These are phyloP conservation scores for Jatropha curcas DNA, from an alignment of 345 rosid species.

Conservation along the genomic window DNA sequence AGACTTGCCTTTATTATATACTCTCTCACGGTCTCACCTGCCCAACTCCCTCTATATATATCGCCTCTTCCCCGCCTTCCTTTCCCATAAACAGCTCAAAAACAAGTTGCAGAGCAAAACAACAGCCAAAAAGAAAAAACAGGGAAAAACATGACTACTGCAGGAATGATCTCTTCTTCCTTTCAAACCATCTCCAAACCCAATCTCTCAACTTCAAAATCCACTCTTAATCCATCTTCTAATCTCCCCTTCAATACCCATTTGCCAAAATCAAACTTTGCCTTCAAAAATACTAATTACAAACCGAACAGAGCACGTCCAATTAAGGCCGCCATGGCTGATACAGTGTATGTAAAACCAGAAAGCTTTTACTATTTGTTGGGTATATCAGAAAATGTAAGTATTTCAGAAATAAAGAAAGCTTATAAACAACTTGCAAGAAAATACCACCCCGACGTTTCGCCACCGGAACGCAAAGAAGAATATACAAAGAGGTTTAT, in stretches of 20 bases:
- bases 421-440: slow-evolving; percentile 82
- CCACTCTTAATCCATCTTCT: background rate
- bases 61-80: background rate
- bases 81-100: background rate
- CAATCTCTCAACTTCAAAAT: background rate
- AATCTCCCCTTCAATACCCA: background rate
- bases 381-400: slow-evolving; percentile 60
- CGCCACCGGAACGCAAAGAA: slow-evolving; percentile 69
- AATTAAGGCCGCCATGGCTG: background rate
- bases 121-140: background rate
- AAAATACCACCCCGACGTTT: slow-evolving; percentile 90
- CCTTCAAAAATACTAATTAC: background rate
- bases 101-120: background rate
- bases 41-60: background rate
- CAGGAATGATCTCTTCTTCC: background rate
- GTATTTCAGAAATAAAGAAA: slow-evolving; percentile 67
- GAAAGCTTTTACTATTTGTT: slow-evolving; percentile 69
- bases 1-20: no score
- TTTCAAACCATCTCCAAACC: background rate
- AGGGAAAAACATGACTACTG: background rate
- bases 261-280: background rate
- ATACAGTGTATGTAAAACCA: background rate
- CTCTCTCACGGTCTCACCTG: no score
- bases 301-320: background rate
- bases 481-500: slow-evolving; percentile 61